These are phyloP conservation scores for Boletellus deceptivus DNA, from an alignment of 1,284 basidiomycete species.

Conservation along the genomic window DNA sequence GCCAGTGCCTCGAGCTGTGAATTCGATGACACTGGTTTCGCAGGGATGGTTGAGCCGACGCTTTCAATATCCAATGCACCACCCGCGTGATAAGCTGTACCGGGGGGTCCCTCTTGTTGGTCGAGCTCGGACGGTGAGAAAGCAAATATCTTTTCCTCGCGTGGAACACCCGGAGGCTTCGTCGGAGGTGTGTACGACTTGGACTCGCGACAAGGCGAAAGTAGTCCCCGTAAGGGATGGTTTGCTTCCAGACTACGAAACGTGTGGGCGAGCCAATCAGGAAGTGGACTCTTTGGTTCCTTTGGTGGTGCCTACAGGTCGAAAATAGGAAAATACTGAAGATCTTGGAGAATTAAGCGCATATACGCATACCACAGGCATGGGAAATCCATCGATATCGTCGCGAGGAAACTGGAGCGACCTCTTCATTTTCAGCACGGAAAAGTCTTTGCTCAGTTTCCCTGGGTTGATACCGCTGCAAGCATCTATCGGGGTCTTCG, in stretches of 20 bases:
- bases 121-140: conserved; percentile 30
- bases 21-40: neutral
- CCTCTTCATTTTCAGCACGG: conserved; percentile 43
- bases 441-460: conserved; percentile 40
- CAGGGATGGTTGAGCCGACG: neutral
- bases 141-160: conserved; percentile 28
- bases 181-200: neutral
- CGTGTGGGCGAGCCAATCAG: conserved; percentile 47
- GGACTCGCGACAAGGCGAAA: conserved; percentile 27
- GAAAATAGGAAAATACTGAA: conserved; percentile 12
- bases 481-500: conserved; percentile 44
- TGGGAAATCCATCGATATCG: conserved; percentile 8
- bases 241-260: conserved; percentile 39
- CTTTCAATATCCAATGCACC: neutral
- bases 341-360: conserved; percentile 18
- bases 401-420: conserved; percentile 11
- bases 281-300: conserved; percentile 32
- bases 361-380: conserved; percentile 35
- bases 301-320: conserved; percentile 16
- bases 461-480: conserved; percentile 36
- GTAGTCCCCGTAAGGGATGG: conserved; percentile 46
- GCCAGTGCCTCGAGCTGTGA: neutral
- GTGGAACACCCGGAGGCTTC: conserved; percentile 6
- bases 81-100: conserved; percentile 4
- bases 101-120: conserved; percentile 4